These are phyloP conservation scores for Phytopythium chamaehyphon DNA, from an alignment of 352 stramenopile genomes.

Conservation along the genomic window DNA sequence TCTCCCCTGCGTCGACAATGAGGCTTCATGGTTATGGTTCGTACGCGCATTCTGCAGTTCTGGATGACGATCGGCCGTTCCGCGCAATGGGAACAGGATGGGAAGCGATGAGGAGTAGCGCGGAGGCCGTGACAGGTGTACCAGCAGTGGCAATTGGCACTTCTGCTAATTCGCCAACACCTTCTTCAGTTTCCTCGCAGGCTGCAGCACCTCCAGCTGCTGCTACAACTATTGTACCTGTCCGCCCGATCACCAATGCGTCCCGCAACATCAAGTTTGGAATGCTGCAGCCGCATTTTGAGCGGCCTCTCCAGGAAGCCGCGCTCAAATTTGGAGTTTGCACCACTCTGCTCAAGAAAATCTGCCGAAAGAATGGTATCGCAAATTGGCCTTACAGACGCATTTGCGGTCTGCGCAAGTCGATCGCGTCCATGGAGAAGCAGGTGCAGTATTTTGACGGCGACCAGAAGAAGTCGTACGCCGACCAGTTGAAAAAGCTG, in stretches of 20 bases:
- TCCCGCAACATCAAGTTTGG: constrained; percentile 46
- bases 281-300: constrained; percentile 58
- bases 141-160: too few relatives aligned
- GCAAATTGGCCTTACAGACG: constrained; percentile 56
- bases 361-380: constrained; percentile 60
- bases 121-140: too few relatives aligned
- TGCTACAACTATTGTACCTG: constrained; percentile 2
- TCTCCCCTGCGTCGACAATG: background rate
- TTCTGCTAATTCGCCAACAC: background rate
- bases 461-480: constrained; percentile 45
- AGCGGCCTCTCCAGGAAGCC: constrained; percentile 46
- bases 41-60: too few relatives aligned
- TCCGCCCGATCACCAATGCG: constrained; percentile 37
- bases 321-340: constrained; percentile 55
- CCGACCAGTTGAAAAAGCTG: constrained; percentile 38
- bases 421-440: constrained; percentile 56
- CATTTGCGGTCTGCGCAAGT: constrained; percentile 52
- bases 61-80: too few relatives aligned
- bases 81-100: too few relatives aligned
- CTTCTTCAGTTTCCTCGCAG: background rate
- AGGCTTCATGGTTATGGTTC: too few relatives aligned
- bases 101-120: too few relatives aligned
- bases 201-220: background rate
- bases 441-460: constrained; percentile 62
- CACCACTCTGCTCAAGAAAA: constrained; percentile 67